A percentile compares a stretch with the other conserved stretches of the same genome.
Evolutionary conservation across 1,284 basidiomycete genomes (phyloP).

Genomic region (Ganoderma boninense): DNA sequence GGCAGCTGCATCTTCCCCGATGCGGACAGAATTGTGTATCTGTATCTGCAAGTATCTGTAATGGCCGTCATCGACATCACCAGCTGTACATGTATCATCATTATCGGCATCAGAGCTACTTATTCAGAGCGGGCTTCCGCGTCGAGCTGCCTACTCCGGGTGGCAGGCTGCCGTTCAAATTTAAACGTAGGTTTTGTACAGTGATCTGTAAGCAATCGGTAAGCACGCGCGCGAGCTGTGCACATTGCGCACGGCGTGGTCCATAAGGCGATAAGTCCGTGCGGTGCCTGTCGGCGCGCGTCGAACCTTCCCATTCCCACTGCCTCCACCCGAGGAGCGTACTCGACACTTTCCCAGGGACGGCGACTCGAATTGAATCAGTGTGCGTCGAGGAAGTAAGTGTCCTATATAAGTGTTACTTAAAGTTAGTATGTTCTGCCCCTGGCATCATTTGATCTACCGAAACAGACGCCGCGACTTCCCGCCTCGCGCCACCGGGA

Average conservation of each 20-base stretch:
- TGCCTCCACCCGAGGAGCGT: not conserved
- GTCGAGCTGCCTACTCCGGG: too few relatives aligned
- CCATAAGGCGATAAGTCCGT: not conserved
- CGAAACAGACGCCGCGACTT: not conserved
- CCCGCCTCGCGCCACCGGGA: too few relatives aligned
- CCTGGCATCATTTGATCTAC: not conserved
- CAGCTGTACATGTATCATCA: too few relatives aligned
- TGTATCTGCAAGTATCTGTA: too few relatives aligned
- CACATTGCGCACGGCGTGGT: not conserved
- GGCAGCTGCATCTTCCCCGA: not conserved
- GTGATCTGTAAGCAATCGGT: too few relatives aligned
- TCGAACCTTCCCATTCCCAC: not conserved
- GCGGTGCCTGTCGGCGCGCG: not conserved
- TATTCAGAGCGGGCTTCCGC: too few relatives aligned
- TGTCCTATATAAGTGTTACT: too few relatives aligned
- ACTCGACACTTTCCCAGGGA: not conserved
- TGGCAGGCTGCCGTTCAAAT: not conserved
- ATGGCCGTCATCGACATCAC: too few relatives aligned
- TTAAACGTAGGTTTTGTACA: not conserved
- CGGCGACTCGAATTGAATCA: not conserved
- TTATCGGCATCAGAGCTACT: too few relatives aligned
- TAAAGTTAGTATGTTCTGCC: too few relatives aligned
- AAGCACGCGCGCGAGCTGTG: too few relatives aligned
- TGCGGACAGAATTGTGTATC: not conserved
- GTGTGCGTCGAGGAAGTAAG: too few relatives aligned